Base-by-base conservation (phyloP, 1,139 yeast genomes). In the Candida sojae region DNA sequence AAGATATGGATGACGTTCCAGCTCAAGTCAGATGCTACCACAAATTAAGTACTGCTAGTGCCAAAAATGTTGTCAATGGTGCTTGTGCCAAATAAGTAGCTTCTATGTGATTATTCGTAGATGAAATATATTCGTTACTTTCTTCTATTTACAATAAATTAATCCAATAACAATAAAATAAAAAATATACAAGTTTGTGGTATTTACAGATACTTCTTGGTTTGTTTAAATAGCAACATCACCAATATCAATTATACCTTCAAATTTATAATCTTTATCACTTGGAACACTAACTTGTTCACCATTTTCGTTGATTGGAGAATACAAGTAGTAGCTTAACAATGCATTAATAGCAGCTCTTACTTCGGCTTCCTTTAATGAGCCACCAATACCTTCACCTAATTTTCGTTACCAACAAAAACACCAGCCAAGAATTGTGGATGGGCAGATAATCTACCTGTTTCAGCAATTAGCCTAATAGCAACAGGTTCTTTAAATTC, bases 371-470 rank as follows among this genome's bases (percentile, higher is more conserved):
- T 93, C 99, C 56, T 80, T 82, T 58, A 93, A 74, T 41, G 96
- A 88, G n/a, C 95, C 77, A 43, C 98, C 99, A 60, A 88, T 91
- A 41, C 97, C 97, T 70, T 93, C 98, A 46, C 98, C 97, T 49
- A 93, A 75, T 68, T 90, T 53, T 84, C 83, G 23, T 77, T 76
- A 33, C 97, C 98, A 49, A 86, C 78, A 67, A 91, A 93, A 1
- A 90, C 96, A 46, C 97, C 98, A 33, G 93, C 96, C 13, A 92
- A 88, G 60, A 82, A 93, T 40, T 91, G 86, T 26, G 99, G 96
- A 48, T 89, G 83, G 50, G 83, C 81, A 4, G 97, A 83, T 59
- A 77, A 74, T 67, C 99, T 82, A 65, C 99, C 99, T 29, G 96
- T 87, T 69, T 93, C 99, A 30, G 96, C 93, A 52, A 93, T 73